Conservation (phyloP, 2,329 filamentous ascomycete species). For the Hypoxylon sp. region DNA sequence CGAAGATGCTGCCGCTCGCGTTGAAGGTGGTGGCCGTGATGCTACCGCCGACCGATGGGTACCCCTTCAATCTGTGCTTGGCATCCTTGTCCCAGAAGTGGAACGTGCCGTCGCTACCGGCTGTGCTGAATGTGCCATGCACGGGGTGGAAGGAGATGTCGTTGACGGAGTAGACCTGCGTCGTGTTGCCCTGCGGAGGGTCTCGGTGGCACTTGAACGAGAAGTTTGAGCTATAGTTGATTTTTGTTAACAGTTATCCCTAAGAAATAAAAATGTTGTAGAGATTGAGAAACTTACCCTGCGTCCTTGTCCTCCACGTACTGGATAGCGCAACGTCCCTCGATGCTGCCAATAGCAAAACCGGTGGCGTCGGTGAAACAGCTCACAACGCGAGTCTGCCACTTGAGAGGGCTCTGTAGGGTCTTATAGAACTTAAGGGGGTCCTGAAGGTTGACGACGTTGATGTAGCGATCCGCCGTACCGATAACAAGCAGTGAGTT, state of each 20-base stretch:
- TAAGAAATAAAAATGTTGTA: not conserved
- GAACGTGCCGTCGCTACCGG: constrained; percentile 95
- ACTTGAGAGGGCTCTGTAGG: constrained; percentile 95
- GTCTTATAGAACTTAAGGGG: constrained; percentile 96
- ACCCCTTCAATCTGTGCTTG: constrained; percentile 91
- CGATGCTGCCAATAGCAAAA: constrained; percentile 96
- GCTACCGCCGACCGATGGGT: constrained; percentile 84
- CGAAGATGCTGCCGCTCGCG: constrained; percentile 84
- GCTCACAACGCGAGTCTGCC: constrained; percentile 95
- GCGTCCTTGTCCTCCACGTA: constrained; percentile 97
- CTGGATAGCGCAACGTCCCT: constrained; percentile 97
- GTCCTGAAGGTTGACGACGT: constrained; percentile 91
- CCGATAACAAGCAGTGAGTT: constrained; percentile 91
- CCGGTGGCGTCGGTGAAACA: constrained; percentile 94
- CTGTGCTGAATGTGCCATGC: constrained; percentile 98
- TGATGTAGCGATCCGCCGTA: constrained; percentile 96
- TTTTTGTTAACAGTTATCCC: constrained; percentile 18
- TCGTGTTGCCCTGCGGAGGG: constrained; percentile 78
- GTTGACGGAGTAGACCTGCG: constrained; percentile 95
- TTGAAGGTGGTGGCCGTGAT: constrained; percentile 96
- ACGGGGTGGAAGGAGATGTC: constrained; percentile 97
- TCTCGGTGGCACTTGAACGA: constrained; percentile 99
- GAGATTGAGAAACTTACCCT: constrained; percentile 62
- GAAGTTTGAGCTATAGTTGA: constrained; percentile 81
- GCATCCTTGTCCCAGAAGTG: constrained; percentile 97